Conservation (phyloP, 2,329 filamentous ascomycete species). For the Arachnomyces sp. region DNA sequence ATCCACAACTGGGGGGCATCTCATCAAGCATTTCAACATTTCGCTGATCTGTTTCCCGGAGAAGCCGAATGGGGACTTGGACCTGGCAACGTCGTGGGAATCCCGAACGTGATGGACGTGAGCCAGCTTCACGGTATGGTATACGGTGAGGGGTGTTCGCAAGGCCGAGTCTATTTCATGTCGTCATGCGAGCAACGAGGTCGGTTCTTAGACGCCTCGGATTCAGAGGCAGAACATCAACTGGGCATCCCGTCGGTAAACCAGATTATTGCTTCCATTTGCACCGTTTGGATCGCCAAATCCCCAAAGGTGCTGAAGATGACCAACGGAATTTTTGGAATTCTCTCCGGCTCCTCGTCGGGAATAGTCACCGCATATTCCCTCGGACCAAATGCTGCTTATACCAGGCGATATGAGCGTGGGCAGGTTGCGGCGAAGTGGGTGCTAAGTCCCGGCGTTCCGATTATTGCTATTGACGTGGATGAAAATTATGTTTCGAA, state of each 20-base stretch:
- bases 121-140: conserved; percentile 78
- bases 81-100: conserved; percentile 64
- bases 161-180: conserved; percentile 72
- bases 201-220: conserved; percentile 60
- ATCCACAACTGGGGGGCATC: conserved; percentile 75
- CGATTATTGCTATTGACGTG: conserved; percentile 73
- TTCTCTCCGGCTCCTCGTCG: conserved; percentile 74
- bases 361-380: conserved; percentile 79
- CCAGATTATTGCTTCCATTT: conserved; percentile 62
- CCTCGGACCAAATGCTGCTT: conserved; percentile 54
- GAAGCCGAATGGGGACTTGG: conserved; percentile 71
- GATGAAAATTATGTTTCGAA: conserved; percentile 74
- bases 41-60: conserved; percentile 67
- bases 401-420: conserved; percentile 56
- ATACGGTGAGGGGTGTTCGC: conserved; percentile 78
- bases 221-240: conserved; percentile 54
- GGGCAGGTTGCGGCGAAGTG: conserved; percentile 82
- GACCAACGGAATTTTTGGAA: conserved; percentile 71
- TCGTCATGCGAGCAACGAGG: conserved; percentile 67
- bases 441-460: conserved; percentile 86
- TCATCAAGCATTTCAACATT: conserved; percentile 69
- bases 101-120: conserved; percentile 83
- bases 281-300: conserved; percentile 85
- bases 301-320: conserved; percentile 61
- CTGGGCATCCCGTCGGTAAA: conserved; percentile 71